Evolutionary conservation across 257 asterid genomes (phyloP).

Genomic region (Cruciata laevipes): DNA sequence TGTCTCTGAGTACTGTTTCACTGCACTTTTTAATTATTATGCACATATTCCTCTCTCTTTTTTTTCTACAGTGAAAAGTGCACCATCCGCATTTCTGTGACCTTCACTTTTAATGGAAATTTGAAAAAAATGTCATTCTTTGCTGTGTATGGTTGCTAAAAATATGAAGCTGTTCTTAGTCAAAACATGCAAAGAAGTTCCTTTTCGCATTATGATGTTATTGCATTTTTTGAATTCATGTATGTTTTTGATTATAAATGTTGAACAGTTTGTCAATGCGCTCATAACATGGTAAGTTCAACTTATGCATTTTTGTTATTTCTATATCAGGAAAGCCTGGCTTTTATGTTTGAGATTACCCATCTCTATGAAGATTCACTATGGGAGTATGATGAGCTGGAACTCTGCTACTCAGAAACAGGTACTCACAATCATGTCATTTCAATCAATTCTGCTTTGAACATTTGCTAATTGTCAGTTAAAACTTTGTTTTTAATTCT

Average conservation of each 20-base stretch:
- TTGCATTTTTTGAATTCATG: neutral
- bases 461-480: neutral
- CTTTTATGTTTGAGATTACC: constrained; percentile 96
- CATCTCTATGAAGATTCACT: constrained; percentile 97
- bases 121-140: neutral
- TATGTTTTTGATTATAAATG: neutral
- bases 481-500: constrained; percentile 2
- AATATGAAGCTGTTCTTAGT: neutral
- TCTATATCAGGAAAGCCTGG: constrained; percentile 81
- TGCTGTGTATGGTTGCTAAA: neutral
- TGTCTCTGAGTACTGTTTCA: neutral
- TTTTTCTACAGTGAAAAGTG: neutral
- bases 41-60: neutral
- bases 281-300: neutral
- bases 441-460: neutral
- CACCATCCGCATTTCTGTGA: neutral
- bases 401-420: constrained; percentile 98
- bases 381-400: constrained; percentile 98
- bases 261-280: neutral
- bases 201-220: neutral
- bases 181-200: neutral
- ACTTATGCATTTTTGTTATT: constrained; percentile 1
- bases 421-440: constrained; percentile 29
- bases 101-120: neutral
- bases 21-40: neutral